These are phyloP conservation scores for Castanopsis chinensis DNA, from an alignment of 306 rosid genomes.

Conservation along the genomic window DNA sequence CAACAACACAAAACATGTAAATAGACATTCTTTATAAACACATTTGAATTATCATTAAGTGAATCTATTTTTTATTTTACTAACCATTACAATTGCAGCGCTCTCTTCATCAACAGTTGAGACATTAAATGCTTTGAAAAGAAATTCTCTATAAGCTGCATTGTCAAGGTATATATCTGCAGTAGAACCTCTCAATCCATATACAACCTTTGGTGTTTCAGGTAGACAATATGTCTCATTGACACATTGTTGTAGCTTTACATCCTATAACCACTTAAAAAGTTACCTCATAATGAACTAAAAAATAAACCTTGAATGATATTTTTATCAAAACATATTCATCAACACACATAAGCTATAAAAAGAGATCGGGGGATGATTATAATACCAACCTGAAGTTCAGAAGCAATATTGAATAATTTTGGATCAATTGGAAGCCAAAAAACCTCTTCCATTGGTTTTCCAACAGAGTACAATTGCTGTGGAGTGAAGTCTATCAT, in stretches of 20 bases:
- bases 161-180: constrained; percentile 22
- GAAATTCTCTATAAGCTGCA: constrained; percentile 20
- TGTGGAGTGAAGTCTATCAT: constrained; percentile 14
- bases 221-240: constrained; percentile 22
- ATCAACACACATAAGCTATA: neutral
- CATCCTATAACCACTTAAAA: neutral
- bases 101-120: constrained; percentile 25
- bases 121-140: constrained; percentile 7
- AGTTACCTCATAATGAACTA: neutral
- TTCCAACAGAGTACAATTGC: constrained; percentile 8
- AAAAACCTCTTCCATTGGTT: constrained; percentile 20
- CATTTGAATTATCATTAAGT: neutral
- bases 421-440: constrained; percentile 20
- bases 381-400: neutral
- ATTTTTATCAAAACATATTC: neutral
- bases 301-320: neutral
- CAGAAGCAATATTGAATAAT: neutral
- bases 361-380: neutral
- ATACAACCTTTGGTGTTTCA: constrained; percentile 16
- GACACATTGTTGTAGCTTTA: constrained; percentile 4
- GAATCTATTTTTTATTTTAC: neutral
- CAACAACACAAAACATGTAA: neutral
- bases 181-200: constrained; percentile 18
- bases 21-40: neutral
- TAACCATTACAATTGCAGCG: constrained; percentile 16